Base-by-base conservation (phyloP, 768 basidiomycete species). In the Leucosporidium yakuticum region DNA sequence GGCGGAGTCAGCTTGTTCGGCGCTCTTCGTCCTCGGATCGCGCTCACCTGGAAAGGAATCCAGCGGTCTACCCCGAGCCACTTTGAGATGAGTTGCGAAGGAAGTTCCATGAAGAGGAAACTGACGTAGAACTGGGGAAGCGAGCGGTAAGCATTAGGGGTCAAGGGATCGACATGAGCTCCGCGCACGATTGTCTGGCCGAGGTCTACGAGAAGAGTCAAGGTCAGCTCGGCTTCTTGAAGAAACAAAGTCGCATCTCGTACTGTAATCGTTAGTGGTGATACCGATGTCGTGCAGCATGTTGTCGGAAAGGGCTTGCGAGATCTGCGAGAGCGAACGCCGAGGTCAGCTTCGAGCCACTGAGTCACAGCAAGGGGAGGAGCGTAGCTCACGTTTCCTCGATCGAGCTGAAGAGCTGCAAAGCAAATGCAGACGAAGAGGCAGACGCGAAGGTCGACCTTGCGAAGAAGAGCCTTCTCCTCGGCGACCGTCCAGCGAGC, bases 241-340 rank as follows among this genome's bases (percentile, higher is more conserved):
- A n/a, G n/a, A n/a, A n/a, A n/a, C n/a, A n/a, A n/a, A n/a, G n/a
- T n/a, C n/a, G n/a, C 6, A 44, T 36, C 34, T 36, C 39, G 11
- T 15, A 59, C 78, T 79, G 67, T 78, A 80, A 47, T 78, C 78
- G n/a, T 70, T 74, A 53, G 77, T 75, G 29, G 77, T 76, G 21
- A 79, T 44, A 4, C 67, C 61, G 27, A 79, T 61, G 48, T 79
- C 78, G 5, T 64, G 59, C 17, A 79, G 70, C 23, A 79, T 65
- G 63, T 77, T 77, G 66, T 79, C 79, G 1, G 76, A 73, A 0
- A 73, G 69, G 5, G 76, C 78, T 51, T 73, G 73, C 44, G 69
- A 58, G 27, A 44, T 44, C 39, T 44, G 39, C 39, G 39, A 44
- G 14, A 44, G 39, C 14, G 39, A 44, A 15, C 3, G 8, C 39